Conservation (phyloP, 768 basidiomycete genomes). For the Phanerochaete sordida region DNA sequence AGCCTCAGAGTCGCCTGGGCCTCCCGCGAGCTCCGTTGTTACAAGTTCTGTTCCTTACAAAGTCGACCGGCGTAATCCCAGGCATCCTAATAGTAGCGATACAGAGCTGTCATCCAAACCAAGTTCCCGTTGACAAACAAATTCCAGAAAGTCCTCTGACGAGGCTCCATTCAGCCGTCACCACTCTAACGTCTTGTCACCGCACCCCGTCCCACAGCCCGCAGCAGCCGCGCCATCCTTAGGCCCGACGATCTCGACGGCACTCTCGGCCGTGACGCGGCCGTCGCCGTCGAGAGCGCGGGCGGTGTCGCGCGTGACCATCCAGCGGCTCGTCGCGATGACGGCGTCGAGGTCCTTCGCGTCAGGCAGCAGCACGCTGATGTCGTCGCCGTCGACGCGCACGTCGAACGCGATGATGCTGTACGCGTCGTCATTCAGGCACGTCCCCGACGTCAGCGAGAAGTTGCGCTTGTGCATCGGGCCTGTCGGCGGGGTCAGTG, state of each 20-base stretch:
- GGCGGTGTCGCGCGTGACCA: slow-evolving; percentile 50
- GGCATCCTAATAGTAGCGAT: too few species aligned
- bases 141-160: not conserved
- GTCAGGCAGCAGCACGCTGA: slow-evolving; percentile 53
- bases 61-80: too few species aligned
- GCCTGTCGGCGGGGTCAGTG: slow-evolving; percentile 24
- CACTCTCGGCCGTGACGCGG: slow-evolving; percentile 15
- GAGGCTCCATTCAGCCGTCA: not conserved
- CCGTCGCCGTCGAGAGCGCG: slow-evolving; percentile 28
- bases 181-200: slow-evolving; percentile 18
- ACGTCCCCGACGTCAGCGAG: slow-evolving; percentile 49
- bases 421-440: slow-evolving; percentile 57
- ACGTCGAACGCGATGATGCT: slow-evolving; percentile 61
- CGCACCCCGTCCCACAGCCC: slow-evolving; percentile 10
- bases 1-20: too few species aligned
- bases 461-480: slow-evolving; percentile 71
- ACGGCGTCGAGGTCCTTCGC: slow-evolving; percentile 49
- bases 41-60: too few species aligned
- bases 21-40: too few species aligned
- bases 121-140: too few species aligned
- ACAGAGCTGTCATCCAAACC: too few species aligned
- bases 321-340: slow-evolving; percentile 65
- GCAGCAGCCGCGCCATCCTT: not conserved
- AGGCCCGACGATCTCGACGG: slow-evolving; percentile 35
- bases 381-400: slow-evolving; percentile 36